phyloP scores from a whole-genome alignment of 2,329 filamentous ascomycete genomes.

The Hypoxylon sp. region DNA sequence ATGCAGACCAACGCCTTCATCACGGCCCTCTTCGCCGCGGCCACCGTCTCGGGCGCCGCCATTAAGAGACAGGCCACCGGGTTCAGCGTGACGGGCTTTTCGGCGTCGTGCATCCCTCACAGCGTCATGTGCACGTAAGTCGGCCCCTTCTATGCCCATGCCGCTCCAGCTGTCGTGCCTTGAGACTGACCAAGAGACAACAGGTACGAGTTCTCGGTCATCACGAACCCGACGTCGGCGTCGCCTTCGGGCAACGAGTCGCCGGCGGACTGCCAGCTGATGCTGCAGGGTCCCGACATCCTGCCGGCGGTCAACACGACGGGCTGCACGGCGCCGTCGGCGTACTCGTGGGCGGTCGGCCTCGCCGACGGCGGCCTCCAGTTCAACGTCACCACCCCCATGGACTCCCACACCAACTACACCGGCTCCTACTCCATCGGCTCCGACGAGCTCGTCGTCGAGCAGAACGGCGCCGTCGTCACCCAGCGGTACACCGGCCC shows the following conservation, averaged over 20 bases:
- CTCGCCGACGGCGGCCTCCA: constrained; percentile 17
- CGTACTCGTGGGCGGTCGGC: constrained; percentile 30
- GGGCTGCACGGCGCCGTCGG: constrained; percentile 27
- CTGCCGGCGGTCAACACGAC: constrained; percentile 32
- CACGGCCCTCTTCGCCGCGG: constrained; percentile 28
- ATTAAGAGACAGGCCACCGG: constrained; percentile 19
- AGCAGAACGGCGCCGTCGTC: constrained; percentile 29
- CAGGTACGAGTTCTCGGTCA: constrained; percentile 37
- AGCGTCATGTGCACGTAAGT: constrained; percentile 35
- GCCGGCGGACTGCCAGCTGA: constrained; percentile 29
- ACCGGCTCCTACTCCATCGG: constrained; percentile 34
- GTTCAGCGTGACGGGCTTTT: constrained; percentile 34
- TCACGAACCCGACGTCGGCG: constrained; percentile 18
- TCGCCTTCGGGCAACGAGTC: constrained; percentile 22
- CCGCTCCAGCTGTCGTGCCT: background rate
- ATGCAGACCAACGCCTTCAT: constrained; percentile 34
- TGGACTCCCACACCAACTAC: constrained; percentile 30
- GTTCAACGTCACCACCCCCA: constrained; percentile 32
- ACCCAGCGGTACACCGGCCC: constrained; percentile 34
- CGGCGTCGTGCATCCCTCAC: constrained; percentile 39
- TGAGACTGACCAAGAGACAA: background rate
- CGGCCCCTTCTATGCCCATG: background rate
- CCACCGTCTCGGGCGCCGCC: constrained; percentile 28
- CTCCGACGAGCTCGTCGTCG: constrained; percentile 28
- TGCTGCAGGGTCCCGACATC: constrained; percentile 35